phyloP scores from a whole-genome alignment of 805 yeast species.

The Saccharomycopsis sp. region DNA sequence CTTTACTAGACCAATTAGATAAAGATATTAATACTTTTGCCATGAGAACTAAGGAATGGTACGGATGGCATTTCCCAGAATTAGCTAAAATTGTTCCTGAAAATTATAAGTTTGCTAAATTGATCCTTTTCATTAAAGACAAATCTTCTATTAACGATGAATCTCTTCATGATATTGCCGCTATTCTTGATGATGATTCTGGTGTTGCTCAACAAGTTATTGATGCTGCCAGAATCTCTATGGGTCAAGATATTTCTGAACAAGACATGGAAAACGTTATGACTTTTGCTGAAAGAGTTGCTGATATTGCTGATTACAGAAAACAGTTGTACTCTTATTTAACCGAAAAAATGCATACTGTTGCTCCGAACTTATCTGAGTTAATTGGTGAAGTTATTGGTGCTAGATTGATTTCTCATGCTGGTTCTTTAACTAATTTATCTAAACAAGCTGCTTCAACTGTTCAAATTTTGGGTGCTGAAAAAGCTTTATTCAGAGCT shows the following conservation, averaged over 20 bases:
- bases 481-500: slow-evolving; percentile 93
- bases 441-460: slow-evolving; percentile 99
- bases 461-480: slow-evolving; percentile 96
- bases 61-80: slow-evolving; percentile 99
- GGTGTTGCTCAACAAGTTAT: slow-evolving; percentile 84
- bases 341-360: slow-evolving; percentile 92
- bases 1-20: slow-evolving; percentile 92
- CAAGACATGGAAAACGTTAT: slow-evolving; percentile 87
- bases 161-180: slow-evolving; percentile 82
- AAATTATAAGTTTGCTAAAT: slow-evolving; percentile 75
- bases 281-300: slow-evolving; percentile 90
- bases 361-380: slow-evolving; percentile 95
- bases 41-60: slow-evolving; percentile 97
- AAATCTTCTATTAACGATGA: slow-evolving; percentile 75
- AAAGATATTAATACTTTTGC: slow-evolving; percentile 96
- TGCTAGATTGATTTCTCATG: slow-evolving; percentile 95
- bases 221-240: slow-evolving; percentile 91
- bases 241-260: slow-evolving; percentile 98
- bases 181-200: slow-evolving; percentile 76
- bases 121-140: slow-evolving; percentile 76
- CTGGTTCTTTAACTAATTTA: slow-evolving; percentile 92
- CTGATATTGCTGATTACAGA: slow-evolving; percentile 85
- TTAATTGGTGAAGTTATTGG: slow-evolving; percentile 98
- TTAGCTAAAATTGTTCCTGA: slow-evolving; percentile 85
- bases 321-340: slow-evolving; percentile 72